phyloP scores from a whole-genome alignment of 352 stramenopile species.

The Phytophthora palmivora region DNA sequence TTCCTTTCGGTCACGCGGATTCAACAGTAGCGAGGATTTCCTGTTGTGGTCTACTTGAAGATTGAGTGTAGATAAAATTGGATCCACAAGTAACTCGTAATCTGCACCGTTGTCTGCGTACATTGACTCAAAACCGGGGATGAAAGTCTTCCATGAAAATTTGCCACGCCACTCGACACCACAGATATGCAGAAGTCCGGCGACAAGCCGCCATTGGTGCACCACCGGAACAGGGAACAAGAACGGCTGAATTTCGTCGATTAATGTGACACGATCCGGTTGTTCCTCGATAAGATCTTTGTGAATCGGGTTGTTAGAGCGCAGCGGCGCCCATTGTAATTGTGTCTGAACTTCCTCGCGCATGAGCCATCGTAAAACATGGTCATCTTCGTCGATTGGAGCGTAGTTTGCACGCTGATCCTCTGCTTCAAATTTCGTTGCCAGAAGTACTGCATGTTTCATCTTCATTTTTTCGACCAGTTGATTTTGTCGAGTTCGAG shows the following conservation, averaged over 20 bases:
- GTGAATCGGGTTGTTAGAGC: conserved; percentile 51
- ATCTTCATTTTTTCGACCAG: conserved; percentile 39
- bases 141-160: conserved; percentile 24
- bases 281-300: conserved; percentile 60
- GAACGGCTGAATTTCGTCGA: conserved; percentile 83
- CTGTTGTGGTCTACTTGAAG: conserved; percentile 9
- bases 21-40: conserved; percentile 37
- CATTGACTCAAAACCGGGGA: conserved; percentile 22
- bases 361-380: conserved; percentile 54
- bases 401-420: conserved; percentile 70
- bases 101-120: conserved; percentile 52
- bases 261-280: conserved; percentile 69
- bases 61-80: conserved; percentile 59
- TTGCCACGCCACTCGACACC: conserved; percentile 48
- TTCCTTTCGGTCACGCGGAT: conserved; percentile 28
- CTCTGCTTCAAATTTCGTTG: conserved; percentile 37
- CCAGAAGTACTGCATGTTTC: conserved; percentile 29
- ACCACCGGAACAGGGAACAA: conserved; percentile 60
- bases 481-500: conserved; percentile 36
- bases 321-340: conserved; percentile 68
- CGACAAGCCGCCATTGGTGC: conserved; percentile 42
- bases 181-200: conserved; percentile 50
- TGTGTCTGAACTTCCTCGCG: conserved; percentile 44
- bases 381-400: conserved; percentile 41
- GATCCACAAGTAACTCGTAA: conserved; percentile 40